Base-by-base conservation (phyloP, 1,284 basidiomycete genomes). In the Gymnopus androsaceus region DNA sequence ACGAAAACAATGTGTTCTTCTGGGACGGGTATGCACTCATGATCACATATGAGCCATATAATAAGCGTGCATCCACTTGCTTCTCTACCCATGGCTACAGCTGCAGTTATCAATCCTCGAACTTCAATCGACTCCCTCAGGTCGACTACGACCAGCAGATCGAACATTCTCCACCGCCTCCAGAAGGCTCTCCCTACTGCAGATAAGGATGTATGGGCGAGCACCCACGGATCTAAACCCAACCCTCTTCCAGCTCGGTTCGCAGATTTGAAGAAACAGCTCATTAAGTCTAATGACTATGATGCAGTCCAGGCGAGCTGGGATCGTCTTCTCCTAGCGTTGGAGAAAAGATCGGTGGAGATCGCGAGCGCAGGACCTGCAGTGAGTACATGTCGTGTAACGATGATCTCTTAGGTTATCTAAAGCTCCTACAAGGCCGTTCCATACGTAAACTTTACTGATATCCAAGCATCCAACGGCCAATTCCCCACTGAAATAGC, bases 281-380 rank as follows among this genome's bases (percentile, higher is more conserved):
- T 55, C 14, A 34, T 55, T 12, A 55, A 55, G 28, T 34, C 54
- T 15, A 46, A 55, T 30, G 17, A 55, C 25, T 55, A 55, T 40
- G 46, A 34, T 28, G 54, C 54, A 27, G 54, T 55, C n/a, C 54
- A 49, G 19, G 54, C 33, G 6, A 55, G 54, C 36, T 55, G 54
- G 54, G 31, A 45, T 21, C 45, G 54, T 14, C 54, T 55, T 27
- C 41, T 55, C 31, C 12, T 48, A n/a, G 34, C 45, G 19, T 40
- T 55, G n/a, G 46, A 50, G 17, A 40, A 40, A 23, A 46, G 54
- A 25, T 34, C 46, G 6, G 9, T 11, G 8, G 54, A 49, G 23
- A 48, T 55, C 27, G 37, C 49, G 27, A 55, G 14, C 4, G 34
- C 36, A 3, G 54, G 54, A 28, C 54, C 54, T 12, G 12, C n/a